Base-by-base conservation (phyloP, 495 filamentous ascomycete species). In the Neurospora tetrasperma region DNA sequence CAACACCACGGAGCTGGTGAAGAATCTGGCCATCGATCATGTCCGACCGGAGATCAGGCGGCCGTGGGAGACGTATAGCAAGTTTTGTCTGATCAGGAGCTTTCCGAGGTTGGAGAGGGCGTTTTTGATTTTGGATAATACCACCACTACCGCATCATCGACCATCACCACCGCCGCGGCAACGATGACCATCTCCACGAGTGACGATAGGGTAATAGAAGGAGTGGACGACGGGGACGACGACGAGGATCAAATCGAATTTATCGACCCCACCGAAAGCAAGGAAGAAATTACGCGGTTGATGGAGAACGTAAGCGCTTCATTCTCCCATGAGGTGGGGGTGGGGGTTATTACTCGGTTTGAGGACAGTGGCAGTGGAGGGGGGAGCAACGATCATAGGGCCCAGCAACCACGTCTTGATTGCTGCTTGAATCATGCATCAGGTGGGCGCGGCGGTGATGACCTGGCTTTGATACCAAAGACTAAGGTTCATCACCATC, bases 31-130 rank as follows among this genome's bases (percentile, higher is more conserved):
- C 2, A 79, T 88, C 59, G 86, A 88, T 73, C 82, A 85, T 48
- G 84, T 88, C 40, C 77, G 76, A 31, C 77, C 81, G 35, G 78
- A 82, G 38, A 80, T 88, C 69, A 82, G 84, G 66, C 75, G 85
- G 46, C 85, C 84, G 35, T 88, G 86, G 86, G 86, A 88, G 77
- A 81, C 82, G 2, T 88, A 86, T 73, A 85, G 83, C 77, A 87
- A 88, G 77, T 82, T 84, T 66, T 78, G 77, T 43, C 73, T 86
- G 48, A 76, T 87, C 46, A 79, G 83, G 62, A 81, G 79, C 59
- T 87, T 87, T 66, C 80, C 78, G 1, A 69, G 77, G 2, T 74
- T 86, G 27, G 71, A 80, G 69, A 81, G 85, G 73, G 77, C 84
- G 23, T 78, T 79, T 42, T 48, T 86, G 20, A 84, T 86, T 42